Conservation (phyloP, 106 monocot genomes). For the Alisma plantagoaquatica region DNA sequence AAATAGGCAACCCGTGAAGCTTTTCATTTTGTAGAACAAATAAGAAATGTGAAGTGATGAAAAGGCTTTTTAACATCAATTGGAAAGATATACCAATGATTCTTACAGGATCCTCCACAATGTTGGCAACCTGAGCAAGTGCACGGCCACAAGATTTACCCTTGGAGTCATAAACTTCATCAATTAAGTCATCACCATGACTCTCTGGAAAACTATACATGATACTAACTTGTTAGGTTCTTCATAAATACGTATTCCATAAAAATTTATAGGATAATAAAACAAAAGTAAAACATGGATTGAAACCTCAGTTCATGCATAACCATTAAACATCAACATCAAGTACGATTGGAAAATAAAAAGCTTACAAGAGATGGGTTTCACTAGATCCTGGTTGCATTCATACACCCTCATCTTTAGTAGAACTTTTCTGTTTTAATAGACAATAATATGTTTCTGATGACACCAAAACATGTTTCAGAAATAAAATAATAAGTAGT, state of each 20-base stretch:
- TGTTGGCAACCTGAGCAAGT: conserved; percentile 71
- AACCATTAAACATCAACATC: too few species aligned
- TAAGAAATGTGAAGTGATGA: too few species aligned
- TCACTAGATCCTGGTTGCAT: conserved; percentile 95
- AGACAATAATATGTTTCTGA: conserved; percentile 61
- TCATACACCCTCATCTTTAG: conserved; percentile 45
- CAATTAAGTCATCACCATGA: conserved; percentile 82
- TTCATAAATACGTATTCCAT: too few species aligned
- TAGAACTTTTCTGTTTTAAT: conserved; percentile 73
- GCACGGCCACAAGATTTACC: conserved; percentile 62
- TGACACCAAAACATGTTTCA: conserved; percentile 10
- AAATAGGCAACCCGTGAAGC: conserved; percentile 86
- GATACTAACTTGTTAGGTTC: neutral
- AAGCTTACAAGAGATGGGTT: conserved; percentile 94
- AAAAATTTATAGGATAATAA: too few species aligned
- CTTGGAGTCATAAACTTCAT: conserved; percentile 88
- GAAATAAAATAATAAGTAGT: too few species aligned
- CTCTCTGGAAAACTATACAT: conserved; percentile 83
- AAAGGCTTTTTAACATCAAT: too few species aligned
- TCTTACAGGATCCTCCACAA: conserved; percentile 74
- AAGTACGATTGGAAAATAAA: too few species aligned
- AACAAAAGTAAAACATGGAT: too few species aligned
- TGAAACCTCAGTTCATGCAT: too few species aligned
- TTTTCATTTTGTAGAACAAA: conserved; percentile 57
- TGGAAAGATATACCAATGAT: too few species aligned